Evolutionary conservation across 2,329 filamentous ascomycete species (phyloP), one percentile per base, ranked within the genome.

Genomic region (Thielaviopsis populi): DNA sequence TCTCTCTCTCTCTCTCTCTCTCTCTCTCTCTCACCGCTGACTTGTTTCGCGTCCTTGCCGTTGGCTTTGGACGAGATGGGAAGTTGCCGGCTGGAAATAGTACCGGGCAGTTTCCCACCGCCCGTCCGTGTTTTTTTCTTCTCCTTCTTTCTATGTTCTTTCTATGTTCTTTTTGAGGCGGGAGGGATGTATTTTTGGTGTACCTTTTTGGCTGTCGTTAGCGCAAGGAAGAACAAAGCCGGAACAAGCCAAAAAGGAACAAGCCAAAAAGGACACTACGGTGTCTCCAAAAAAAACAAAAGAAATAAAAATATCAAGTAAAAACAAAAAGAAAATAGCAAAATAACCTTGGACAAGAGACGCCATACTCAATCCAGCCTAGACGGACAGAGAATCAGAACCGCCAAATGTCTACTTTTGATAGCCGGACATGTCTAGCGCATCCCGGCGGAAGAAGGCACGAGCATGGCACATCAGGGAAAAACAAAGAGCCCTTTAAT

Each of bases 221-320:
- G 50, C 50, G 50, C 50, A 54, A 27, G 22, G 50, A 30, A 54
- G 50, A 54, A 54, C 50, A 54, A 54, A 54, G 50, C 50, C 50
- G 50, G 50, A 54, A 54, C 50, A 54, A 54, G 50, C 22, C 50
- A 27, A 54, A 54, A 54, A 54, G 27, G 50, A 54, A 42, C 13
- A 42, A 13, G 13, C 41, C 41, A 27, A 54, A 33, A 30, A 24
- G 10, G 13, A 30, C 50, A 19, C 50, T 54, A 54, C 50, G 50
- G 50, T 6, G 50, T 30, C 50, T 54, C 50, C 50, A 54, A 54
- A 24, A n/a, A n/a, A n/a, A n/a, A n/a, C n/a, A n/a, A n/a, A n/a
- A n/a, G n/a, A n/a, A n/a, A n/a, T n/a, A n/a, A n/a, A n/a, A n/a
- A n/a, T n/a, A n/a, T n/a, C n/a, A n/a, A n/a, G n/a, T n/a, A n/a